Evolutionary conservation across 2,329 filamentous ascomycete species (phyloP).

Genomic region (Fusarium concolor): DNA sequence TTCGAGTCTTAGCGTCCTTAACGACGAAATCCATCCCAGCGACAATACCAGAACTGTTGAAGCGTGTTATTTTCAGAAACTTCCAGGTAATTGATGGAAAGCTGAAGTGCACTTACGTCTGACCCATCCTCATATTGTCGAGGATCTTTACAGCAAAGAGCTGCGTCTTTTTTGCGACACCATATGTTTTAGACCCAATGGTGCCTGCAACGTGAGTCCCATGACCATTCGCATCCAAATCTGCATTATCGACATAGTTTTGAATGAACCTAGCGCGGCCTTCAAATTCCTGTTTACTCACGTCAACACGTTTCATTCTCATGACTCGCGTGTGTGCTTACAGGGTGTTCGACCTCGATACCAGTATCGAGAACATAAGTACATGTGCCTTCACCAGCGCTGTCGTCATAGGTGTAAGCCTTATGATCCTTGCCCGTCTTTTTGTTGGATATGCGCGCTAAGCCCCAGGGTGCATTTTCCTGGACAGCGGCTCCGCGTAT

Average conservation of each 20-base stretch:
- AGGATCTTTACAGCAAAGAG: neutral
- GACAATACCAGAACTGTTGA: neutral
- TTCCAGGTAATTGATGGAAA: too few relatives aligned
- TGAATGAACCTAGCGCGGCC: neutral
- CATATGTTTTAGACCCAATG: slow-evolving; percentile 2
- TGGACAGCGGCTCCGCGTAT: neutral
- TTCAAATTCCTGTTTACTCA: neutral
- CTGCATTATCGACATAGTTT: neutral
- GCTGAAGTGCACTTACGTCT: neutral
- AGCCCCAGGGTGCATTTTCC: neutral
- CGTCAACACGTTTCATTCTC: neutral
- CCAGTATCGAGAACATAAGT: slow-evolving; percentile 20
- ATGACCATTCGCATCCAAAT: neutral
- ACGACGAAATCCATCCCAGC: slow-evolving; percentile 3
- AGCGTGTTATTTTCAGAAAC: neutral
- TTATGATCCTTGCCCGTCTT: neutral
- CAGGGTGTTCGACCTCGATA: neutral
- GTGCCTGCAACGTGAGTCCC: neutral
- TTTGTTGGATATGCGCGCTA: neutral
- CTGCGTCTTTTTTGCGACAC: neutral
- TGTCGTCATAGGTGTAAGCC: neutral
- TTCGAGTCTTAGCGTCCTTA: neutral
- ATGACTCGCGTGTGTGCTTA: neutral
- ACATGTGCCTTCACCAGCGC: neutral
- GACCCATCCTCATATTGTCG: neutral